Evolutionary conservation across 2,329 filamentous ascomycete genomes (phyloP).

Genomic region (Sclerotinia minor): DNA sequence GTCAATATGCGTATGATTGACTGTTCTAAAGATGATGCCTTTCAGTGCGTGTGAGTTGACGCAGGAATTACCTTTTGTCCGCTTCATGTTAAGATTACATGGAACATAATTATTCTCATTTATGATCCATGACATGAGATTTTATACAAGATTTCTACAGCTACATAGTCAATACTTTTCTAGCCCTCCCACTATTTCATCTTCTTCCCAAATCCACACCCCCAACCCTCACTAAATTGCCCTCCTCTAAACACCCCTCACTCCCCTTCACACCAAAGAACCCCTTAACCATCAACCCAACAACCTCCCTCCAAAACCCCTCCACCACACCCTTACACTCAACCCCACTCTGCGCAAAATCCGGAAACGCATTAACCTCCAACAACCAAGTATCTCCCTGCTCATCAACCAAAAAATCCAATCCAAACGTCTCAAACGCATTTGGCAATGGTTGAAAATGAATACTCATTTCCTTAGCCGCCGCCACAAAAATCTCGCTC

Average conservation of each 20-base stretch:
- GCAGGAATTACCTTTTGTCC: too few species aligned
- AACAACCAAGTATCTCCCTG: constrained; percentile 66
- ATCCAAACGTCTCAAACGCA: constrained; percentile 86
- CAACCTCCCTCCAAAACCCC: constrained; percentile 73
- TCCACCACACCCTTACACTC: constrained; percentile 70
- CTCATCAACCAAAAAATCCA: constrained; percentile 83
- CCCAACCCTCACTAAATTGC: constrained; percentile 52
- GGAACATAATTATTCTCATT: neutral
- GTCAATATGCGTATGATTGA: neutral
- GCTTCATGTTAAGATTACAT: neutral
- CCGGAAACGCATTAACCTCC: constrained; percentile 94
- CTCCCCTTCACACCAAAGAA: constrained; percentile 59
- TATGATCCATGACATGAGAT: neutral
- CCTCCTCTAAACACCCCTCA: constrained; percentile 40
- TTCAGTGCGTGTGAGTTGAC: neutral
- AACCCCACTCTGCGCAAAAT: constrained; percentile 87
- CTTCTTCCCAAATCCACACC: constrained; percentile 28
- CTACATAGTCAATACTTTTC: neutral
- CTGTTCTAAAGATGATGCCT: neutral
- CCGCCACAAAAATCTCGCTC: constrained; percentile 80
- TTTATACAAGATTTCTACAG: neutral
- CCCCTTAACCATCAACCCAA: constrained; percentile 63
- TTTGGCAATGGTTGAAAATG: constrained; percentile 91
- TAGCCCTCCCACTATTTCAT: neutral
- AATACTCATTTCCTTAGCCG: constrained; percentile 76